Percentiles rank a stretch among this genome's conserved stretches.
Evolutionary conservation across 108 stramenopile genomes (phyloP).

Genomic region (Stephanodiscus triporus): DNA sequence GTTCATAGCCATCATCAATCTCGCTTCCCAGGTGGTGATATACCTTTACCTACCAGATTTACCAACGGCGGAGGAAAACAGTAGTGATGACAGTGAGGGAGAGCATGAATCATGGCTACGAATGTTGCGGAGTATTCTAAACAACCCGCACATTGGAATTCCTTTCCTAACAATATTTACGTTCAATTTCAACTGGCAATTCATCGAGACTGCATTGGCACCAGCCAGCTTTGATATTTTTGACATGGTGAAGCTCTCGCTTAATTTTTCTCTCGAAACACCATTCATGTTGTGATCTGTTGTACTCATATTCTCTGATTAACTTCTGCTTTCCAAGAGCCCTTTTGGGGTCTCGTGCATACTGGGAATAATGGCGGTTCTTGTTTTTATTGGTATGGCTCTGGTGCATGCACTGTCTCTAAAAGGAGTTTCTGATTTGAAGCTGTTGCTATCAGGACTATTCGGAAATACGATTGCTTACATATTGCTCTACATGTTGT

Average conservation of each 20-base stretch:
- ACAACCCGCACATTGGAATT: constrained; percentile 48
- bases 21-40: constrained; percentile 44
- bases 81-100: constrained; percentile 7
- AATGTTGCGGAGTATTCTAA: constrained; percentile 30
- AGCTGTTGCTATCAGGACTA: constrained; percentile 27
- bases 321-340: constrained; percentile 12
- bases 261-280: neutral
- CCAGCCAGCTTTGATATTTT: constrained; percentile 64
- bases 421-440: constrained; percentile 25
- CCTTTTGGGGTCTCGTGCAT: constrained; percentile 62
- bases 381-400: constrained; percentile 62
- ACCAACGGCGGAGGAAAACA: constrained; percentile 13
- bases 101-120: constrained; percentile 25
- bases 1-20: constrained; percentile 52
- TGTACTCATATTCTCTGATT: constrained; percentile 6
- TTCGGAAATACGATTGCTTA: constrained; percentile 23
- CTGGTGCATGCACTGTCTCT: constrained; percentile 33
- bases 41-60: constrained; percentile 68
- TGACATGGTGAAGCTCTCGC: constrained; percentile 42
- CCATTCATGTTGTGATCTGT: neutral
- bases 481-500: constrained; percentile 22
- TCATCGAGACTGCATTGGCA: constrained; percentile 76
- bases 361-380: constrained; percentile 55
- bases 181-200: constrained; percentile 73
- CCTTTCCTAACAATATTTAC: constrained; percentile 65